Conservation (phyloP, 805 yeast genomes). For the Wickerhamiella kurtzmanii region DNA sequence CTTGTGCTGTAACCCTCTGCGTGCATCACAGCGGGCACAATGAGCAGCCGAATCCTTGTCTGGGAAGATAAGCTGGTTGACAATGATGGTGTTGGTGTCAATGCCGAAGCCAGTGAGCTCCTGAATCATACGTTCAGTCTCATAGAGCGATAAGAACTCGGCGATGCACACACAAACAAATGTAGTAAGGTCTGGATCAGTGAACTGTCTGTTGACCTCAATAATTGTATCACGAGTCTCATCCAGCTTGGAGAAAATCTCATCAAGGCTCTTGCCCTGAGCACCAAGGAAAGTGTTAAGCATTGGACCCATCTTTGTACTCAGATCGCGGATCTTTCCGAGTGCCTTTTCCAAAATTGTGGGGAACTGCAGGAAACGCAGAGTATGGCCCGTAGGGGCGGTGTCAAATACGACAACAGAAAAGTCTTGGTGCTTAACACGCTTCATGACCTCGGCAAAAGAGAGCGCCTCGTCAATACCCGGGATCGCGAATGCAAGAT, state of each 20-base stretch:
- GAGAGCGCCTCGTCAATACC: constrained; percentile 98
- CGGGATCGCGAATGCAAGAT: constrained; percentile 87
- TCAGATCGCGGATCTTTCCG: constrained; percentile 73
- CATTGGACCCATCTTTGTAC: constrained; percentile 84
- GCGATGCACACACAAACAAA: constrained; percentile 91
- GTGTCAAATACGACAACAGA: constrained; percentile 93
- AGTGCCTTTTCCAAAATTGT: constrained; percentile 78
- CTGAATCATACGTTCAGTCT: constrained; percentile 95
- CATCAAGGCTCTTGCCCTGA: constrained; percentile 32
- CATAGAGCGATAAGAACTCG: constrained; percentile 89
- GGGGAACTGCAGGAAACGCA: constrained; percentile 89
- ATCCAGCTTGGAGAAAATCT: constrained; percentile 63
- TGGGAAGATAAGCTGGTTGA: constrained; percentile 87
- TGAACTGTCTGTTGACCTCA: constrained; percentile 88
- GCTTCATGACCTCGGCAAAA: constrained; percentile 95
- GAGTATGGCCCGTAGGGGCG: constrained; percentile 99
- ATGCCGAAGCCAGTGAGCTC: constrained; percentile 87
- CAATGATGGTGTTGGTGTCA: constrained; percentile 93
- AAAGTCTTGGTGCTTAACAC: constrained; percentile 65
- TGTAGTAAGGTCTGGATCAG: constrained; percentile 90
- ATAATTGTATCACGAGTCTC: constrained; percentile 69
- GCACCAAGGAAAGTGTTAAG: constrained; percentile 63
- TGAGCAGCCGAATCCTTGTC: constrained; percentile 40
- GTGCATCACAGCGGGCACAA: constrained; percentile 81
- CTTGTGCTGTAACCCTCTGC: constrained; percentile 93